Conservation (phyloP, 2,329 filamentous ascomycete genomes). For the Metarhizium robertsii region DNA sequence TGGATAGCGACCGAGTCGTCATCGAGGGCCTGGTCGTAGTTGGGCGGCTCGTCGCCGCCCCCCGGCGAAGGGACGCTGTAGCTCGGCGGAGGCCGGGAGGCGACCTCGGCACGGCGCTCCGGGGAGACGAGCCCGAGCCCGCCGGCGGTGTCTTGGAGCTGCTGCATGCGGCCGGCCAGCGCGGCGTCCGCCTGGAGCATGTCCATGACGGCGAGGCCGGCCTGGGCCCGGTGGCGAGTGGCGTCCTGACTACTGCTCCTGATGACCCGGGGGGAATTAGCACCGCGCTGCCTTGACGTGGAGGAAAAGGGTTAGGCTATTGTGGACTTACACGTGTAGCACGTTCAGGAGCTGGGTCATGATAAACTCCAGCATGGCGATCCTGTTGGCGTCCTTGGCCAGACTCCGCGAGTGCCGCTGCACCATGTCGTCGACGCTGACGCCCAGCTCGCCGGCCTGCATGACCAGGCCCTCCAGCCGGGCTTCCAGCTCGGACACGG, state of each 20-base stretch:
- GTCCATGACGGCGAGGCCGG: slow-evolving; percentile 3
- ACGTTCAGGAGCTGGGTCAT: slow-evolving; percentile 10
- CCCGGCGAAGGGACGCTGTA: slow-evolving; percentile 7
- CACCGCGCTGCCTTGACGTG: too few relatives aligned
- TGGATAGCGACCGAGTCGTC: slow-evolving; percentile 14
- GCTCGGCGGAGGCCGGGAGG: slow-evolving; percentile 4
- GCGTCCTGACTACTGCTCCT: slow-evolving; percentile 9
- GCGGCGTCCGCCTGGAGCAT: slow-evolving; percentile 9
- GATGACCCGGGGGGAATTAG: too few relatives aligned
- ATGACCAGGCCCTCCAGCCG: slow-evolving; percentile 5
- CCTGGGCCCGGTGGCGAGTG: slow-evolving; percentile 4
- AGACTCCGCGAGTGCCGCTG: slow-evolving; percentile 1
- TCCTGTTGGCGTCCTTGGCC: slow-evolving; percentile 7
- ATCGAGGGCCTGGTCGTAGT: slow-evolving; percentile 14
- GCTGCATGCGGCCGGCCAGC: slow-evolving; percentile 7
- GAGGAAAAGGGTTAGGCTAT: too few relatives aligned
- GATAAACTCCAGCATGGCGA: slow-evolving; percentile 7
- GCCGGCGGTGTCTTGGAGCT: slow-evolving; percentile 6
- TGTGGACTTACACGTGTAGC: slow-evolving; percentile 9
- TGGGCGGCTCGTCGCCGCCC: slow-evolving; percentile 5
- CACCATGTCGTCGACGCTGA: slow-evolving; percentile 4
- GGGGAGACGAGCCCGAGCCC: slow-evolving; percentile 5
- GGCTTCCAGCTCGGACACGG: slow-evolving; percentile 10
- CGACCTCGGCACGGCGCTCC: slow-evolving; percentile 4
- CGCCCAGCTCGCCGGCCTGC: slow-evolving; percentile 1